phyloP scores from a whole-genome alignment of 164 flowering plant genomes.

The Nymphaea colorata region DNA sequence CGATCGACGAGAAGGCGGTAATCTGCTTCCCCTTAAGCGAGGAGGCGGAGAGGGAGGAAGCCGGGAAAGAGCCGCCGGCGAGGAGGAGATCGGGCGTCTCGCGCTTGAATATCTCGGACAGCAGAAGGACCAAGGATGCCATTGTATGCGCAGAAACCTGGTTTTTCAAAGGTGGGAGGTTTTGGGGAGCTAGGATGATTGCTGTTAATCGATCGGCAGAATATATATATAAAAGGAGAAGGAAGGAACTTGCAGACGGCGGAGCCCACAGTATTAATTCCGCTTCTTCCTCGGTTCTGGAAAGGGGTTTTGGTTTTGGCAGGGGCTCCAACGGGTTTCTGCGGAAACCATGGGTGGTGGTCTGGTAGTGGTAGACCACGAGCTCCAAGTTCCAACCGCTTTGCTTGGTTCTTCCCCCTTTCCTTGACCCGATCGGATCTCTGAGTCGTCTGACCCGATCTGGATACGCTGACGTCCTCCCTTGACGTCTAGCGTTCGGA shows the following conservation, averaged over 20 bases:
- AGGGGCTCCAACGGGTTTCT: background rate
- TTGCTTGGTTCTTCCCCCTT: too few species aligned
- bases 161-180: background rate
- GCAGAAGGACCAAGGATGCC: slow-evolving; percentile 13
- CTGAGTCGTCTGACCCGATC: too few species aligned
- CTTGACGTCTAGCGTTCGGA: too few species aligned
- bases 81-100: background rate
- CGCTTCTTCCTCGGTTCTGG: background rate
- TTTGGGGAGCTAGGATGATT: background rate
- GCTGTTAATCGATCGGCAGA: too few species aligned
- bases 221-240: background rate
- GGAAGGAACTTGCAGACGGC: too few species aligned
- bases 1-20: background rate
- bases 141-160: background rate
- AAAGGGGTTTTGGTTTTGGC: background rate
- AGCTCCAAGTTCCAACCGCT: too few species aligned
- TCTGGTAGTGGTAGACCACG: background rate
- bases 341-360: background rate
- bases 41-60: background rate
- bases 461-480: too few species aligned
- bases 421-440: too few species aligned
- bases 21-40: background rate
- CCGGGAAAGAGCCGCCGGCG: background rate
- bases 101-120: slow-evolving; percentile 11
- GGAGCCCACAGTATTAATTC: background rate